These are phyloP conservation scores for Rhizophlyctis rosea DNA, from an alignment of 192 early-diverging fungal genomes.

Conservation along the genomic window DNA sequence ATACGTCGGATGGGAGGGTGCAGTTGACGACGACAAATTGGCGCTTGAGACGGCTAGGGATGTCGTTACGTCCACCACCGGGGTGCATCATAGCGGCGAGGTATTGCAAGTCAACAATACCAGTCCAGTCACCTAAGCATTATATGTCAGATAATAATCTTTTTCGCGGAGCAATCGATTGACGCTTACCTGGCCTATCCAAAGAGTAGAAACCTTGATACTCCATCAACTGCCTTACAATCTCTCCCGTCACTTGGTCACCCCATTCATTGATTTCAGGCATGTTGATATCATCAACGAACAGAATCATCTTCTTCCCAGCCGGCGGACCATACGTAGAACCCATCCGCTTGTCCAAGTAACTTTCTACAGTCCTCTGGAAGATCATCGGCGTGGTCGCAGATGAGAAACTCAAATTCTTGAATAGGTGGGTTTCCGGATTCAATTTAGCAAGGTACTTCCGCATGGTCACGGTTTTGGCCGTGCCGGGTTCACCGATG, in stretches of 20 bases:
- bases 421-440: constrained; percentile 57
- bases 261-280: constrained; percentile 71
- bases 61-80: constrained; percentile 64
- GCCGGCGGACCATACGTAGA: constrained; percentile 64
- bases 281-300: constrained; percentile 68
- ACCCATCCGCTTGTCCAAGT: constrained; percentile 65
- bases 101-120: constrained; percentile 59
- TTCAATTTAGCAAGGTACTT: constrained; percentile 62
- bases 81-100: constrained; percentile 67
- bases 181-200: constrained; percentile 48
- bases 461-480: constrained; percentile 58
- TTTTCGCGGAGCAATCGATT: background rate
- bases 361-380: constrained; percentile 62
- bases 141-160: background rate
- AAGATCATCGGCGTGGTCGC: constrained; percentile 65
- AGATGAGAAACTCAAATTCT: constrained; percentile 59
- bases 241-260: constrained; percentile 62
- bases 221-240: constrained; percentile 62
- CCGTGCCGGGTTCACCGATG: constrained; percentile 64
- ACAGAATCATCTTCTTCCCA: constrained; percentile 64
- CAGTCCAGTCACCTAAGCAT: constrained; percentile 56
- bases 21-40: constrained; percentile 60
- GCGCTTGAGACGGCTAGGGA: constrained; percentile 57
- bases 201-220: constrained; percentile 65
- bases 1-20: constrained; percentile 62